Evolutionary conservation across 2,329 filamentous ascomycete genomes (phyloP).

Genomic region (Colletotrichum simmondsii): DNA sequence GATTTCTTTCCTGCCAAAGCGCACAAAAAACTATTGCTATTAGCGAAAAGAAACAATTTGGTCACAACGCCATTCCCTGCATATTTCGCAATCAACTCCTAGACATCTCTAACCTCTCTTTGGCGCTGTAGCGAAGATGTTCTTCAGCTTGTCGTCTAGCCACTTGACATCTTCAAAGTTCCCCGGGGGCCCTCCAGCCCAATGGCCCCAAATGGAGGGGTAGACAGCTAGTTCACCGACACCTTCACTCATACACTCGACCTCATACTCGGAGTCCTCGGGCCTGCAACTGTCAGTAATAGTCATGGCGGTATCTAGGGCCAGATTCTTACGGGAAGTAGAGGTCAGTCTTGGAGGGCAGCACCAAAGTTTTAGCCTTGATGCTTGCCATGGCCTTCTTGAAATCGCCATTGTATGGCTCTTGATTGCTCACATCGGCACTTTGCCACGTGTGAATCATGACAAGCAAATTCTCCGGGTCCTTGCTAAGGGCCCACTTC

Average conservation of each 20-base stretch:
- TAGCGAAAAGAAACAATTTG: not conserved
- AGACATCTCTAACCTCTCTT: not conserved
- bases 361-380: conserved; percentile 76
- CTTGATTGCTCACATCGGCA: conserved; percentile 75
- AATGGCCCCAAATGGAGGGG: conserved; percentile 56
- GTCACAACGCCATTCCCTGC: not conserved
- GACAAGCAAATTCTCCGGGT: conserved; percentile 78
- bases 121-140: conserved; percentile 48
- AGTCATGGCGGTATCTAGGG: not conserved
- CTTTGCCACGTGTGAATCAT: conserved; percentile 86
- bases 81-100: not conserved
- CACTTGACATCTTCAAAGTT: conserved; percentile 77
- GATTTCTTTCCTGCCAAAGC: no score
- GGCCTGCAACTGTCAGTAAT: conserved; percentile 48
- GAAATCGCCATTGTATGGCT: conserved; percentile 75
- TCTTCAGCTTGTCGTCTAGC: conserved; percentile 71
- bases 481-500: conserved; percentile 76
- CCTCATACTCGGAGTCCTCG: conserved; percentile 81
- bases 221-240: conserved; percentile 49
- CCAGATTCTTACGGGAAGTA: conserved; percentile 70
- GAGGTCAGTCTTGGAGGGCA: conserved; percentile 79
- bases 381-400: conserved; percentile 74
- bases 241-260: conserved; percentile 56
- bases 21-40: not conserved
- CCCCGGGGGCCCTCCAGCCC: conserved; percentile 76